Conservation (phyloP, 2,329 filamentous ascomycete species). For the Apiospora aurea region DNA sequence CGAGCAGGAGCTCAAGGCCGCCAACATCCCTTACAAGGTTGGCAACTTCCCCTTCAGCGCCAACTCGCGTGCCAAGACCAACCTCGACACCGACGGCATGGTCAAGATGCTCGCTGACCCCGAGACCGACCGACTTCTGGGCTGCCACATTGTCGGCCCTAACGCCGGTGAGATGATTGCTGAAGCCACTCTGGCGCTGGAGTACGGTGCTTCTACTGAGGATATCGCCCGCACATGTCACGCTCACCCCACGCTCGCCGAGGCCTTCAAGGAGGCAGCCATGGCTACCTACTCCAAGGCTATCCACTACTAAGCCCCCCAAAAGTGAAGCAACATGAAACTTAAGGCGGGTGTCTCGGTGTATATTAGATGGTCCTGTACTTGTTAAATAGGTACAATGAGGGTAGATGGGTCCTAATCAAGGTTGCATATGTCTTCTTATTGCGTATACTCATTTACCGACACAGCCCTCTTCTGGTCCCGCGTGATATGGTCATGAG, state of each 20-base stretch:
- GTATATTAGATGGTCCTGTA: slow-evolving; percentile 34
- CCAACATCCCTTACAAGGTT: slow-evolving; percentile 89
- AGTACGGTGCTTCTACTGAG: slow-evolving; percentile 95
- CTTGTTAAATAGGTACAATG: slow-evolving; percentile 20
- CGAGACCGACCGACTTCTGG: slow-evolving; percentile 93
- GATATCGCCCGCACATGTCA: slow-evolving; percentile 95
- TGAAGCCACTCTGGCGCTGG: slow-evolving; percentile 90
- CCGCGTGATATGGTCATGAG: no score
- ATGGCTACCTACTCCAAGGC: slow-evolving; percentile 97
- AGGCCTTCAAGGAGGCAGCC: slow-evolving; percentile 99
- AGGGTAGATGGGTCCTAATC: slow-evolving; percentile 17
- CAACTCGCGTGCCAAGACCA: slow-evolving; percentile 99
- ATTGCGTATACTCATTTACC: slow-evolving; percentile 5
- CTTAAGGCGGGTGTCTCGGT: slow-evolving; percentile 27
- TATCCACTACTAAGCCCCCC: slow-evolving; percentile 80
- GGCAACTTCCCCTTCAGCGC: slow-evolving; percentile 97
- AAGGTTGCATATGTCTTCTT: slow-evolving; percentile 19
- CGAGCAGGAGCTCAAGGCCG: slow-evolving; percentile 92
- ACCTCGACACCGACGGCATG: slow-evolving; percentile 92
- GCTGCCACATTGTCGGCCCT: slow-evolving; percentile 94
- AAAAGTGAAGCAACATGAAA: slow-evolving; percentile 15
- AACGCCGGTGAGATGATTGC: slow-evolving; percentile 99
- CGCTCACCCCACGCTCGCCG: slow-evolving; percentile 92
- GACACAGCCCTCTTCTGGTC: not conserved
- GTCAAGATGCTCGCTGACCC: slow-evolving; percentile 98